A percentile compares a stretch with the other conserved stretches of the same genome.
phyloP scores from a whole-genome alignment of 192 early-diverging fungal genomes.

The Backusella parvicylindrica region DNA sequence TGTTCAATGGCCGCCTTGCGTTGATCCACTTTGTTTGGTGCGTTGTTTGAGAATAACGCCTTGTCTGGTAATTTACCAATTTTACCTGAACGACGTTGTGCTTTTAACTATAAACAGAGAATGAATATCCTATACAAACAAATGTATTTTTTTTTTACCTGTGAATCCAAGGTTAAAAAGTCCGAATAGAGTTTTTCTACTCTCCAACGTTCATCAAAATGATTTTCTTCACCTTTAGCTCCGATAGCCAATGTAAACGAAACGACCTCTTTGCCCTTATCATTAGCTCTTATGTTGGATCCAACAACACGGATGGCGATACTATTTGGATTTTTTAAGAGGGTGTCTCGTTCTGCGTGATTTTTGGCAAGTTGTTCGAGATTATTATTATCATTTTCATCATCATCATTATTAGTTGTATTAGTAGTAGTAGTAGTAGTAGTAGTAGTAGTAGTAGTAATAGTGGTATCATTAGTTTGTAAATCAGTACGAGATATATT shows the following conservation, averaged over 20 bases:
- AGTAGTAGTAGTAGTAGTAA: not conserved
- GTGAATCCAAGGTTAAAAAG: constrained; percentile 75
- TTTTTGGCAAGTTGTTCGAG: not conserved
- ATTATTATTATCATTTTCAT: not conserved
- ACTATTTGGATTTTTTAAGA: not conserved
- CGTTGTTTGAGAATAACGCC: constrained; percentile 73
- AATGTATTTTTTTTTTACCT: constrained; percentile 54
- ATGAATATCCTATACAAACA: too few relatives aligned
- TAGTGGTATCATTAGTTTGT: not conserved
- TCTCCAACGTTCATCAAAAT: constrained; percentile 68
- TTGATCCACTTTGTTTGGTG: constrained; percentile 83
- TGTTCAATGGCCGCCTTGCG: constrained; percentile 82
- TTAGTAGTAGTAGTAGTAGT: not conserved
- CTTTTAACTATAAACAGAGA: constrained; percentile 32
- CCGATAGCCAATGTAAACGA: constrained; percentile 55
- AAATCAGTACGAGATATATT: not conserved
- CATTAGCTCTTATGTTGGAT: constrained; percentile 66
- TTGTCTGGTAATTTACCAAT: constrained; percentile 84
- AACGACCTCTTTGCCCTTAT: constrained; percentile 73
- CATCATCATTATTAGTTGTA: not conserved
- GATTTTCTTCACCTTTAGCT: not conserved
- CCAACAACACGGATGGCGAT: constrained; percentile 39
- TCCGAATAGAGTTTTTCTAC: constrained; percentile 88
- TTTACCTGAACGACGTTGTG: constrained; percentile 43
- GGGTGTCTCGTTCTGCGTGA: not conserved